Evolutionary conservation across 1,284 basidiomycete species (phyloP).

Genomic region (Pseudozyma tsukubaensis): DNA sequence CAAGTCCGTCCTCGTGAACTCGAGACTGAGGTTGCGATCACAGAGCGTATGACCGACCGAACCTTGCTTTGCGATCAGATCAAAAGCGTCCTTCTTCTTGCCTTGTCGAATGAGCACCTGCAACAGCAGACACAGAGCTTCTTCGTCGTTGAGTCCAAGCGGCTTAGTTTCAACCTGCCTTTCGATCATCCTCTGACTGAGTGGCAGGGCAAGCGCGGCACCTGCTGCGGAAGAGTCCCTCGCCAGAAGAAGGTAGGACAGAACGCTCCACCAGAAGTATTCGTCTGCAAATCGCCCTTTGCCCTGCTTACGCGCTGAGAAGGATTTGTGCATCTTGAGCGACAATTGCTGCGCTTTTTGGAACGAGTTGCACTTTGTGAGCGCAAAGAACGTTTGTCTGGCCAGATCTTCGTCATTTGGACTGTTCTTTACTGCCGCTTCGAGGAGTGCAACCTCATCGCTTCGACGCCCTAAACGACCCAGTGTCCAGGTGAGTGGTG

Average conservation of each 20-base stretch:
- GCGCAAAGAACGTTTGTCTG: conserved; percentile 80
- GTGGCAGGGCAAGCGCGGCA: conserved; percentile 75
- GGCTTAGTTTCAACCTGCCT: conserved; percentile 78
- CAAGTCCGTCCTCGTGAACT: conserved; percentile 69
- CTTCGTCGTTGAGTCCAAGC: conserved; percentile 77
- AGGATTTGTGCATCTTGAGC: conserved; percentile 45
- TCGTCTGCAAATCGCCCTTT: conserved; percentile 80
- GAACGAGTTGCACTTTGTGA: conserved; percentile 51
- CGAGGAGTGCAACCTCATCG: conserved; percentile 64
- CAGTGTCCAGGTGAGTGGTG: conserved; percentile 82
- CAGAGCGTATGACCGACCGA: conserved; percentile 76
- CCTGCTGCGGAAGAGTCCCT: conserved; percentile 46
- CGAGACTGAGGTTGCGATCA: conserved; percentile 78
- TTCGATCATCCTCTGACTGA: conserved; percentile 75
- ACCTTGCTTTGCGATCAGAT: conserved; percentile 73
- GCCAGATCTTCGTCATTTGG: conserved; percentile 83
- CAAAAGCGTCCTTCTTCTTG: conserved; percentile 72
- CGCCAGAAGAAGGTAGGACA: conserved; percentile 78
- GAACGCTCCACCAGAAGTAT: conserved; percentile 84
- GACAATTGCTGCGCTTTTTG: conserved; percentile 64
- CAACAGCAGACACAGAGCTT: conserved; percentile 81
- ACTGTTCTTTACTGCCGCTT: conserved; percentile 72
- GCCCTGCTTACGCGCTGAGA: conserved; percentile 77
- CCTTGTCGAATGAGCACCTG: conserved; percentile 77
- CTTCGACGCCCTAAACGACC: conserved; percentile 79